Percentiles rank a stretch among this genome's conserved stretches.
These are phyloP conservation scores for Crucibulum laeve DNA, from an alignment of 768 basidiomycete genomes.

Conservation along the genomic window DNA sequence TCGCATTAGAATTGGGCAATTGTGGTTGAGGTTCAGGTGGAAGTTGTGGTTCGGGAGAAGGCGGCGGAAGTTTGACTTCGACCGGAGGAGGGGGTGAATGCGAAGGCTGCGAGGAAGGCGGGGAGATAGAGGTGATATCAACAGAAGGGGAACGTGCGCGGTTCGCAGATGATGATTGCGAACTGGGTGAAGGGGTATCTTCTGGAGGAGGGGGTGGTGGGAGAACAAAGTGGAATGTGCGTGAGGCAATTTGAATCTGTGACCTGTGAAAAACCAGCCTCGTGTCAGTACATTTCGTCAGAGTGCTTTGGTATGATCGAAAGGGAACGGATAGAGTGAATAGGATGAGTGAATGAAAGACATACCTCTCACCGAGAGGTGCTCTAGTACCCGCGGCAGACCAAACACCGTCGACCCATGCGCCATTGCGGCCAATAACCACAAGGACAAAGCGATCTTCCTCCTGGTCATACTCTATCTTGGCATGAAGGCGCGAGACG, in stretches of 20 bases:
- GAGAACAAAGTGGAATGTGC: constrained; percentile 94
- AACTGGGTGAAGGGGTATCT: constrained; percentile 78
- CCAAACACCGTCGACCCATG: constrained; percentile 98
- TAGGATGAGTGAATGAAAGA: constrained; percentile 7
- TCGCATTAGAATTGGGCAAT: constrained; percentile 61
- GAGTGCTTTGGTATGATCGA: neutral
- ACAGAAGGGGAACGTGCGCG: constrained; percentile 75
- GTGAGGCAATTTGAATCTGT: constrained; percentile 94
- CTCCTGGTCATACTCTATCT: constrained; percentile 90
- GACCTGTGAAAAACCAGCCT: constrained; percentile 47
- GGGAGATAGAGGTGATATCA: constrained; percentile 77
- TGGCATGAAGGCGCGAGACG: constrained; percentile 94
- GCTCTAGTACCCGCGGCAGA: constrained; percentile 83
- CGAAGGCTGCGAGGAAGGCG: constrained; percentile 77
- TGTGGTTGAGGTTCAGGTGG: constrained; percentile 37
- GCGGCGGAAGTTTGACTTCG: constrained; percentile 41
- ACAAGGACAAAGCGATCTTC: constrained; percentile 84
- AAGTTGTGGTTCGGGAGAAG: constrained; percentile 35
- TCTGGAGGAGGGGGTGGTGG: constrained; percentile 82
- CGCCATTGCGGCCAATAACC: constrained; percentile 95
- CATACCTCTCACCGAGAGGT: constrained; percentile 78
- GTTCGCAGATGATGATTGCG: constrained; percentile 67
- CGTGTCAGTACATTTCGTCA: constrained; percentile 4
- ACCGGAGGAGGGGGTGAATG: constrained; percentile 64
- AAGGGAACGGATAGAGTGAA: neutral